Evolutionary conservation across 495 filamentous ascomycete species (phyloP), one percentile per base, ranked within the genome.

Genomic region (Clavariopsis aquatica): DNA sequence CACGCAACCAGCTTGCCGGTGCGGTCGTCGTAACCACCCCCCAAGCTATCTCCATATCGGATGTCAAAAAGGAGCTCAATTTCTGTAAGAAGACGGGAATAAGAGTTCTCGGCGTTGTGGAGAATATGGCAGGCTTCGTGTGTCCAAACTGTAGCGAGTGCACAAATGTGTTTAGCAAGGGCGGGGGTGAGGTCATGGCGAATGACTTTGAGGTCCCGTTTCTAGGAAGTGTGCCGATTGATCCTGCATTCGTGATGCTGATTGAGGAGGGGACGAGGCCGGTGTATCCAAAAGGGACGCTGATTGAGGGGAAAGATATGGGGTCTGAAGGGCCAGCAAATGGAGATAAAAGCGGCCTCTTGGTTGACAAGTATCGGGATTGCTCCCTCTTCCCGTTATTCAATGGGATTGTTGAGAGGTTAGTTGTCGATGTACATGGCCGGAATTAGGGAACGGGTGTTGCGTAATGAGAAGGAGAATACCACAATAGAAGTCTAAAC

Each of bases 41-140:
- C 0, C 94, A 98, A 76, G 95, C 93, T 1, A 88, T 98, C 29
- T 87, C 91, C 26, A 96, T 92, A 10, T 89, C 89, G 2, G 94
- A 98, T 74, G 94, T 98, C 43, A 85, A 89, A 71, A 98, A 98
- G 76, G 95, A 98, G 73, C 83, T 98, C 47, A 97, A 96, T 72
- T 98, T 98, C 71, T 98, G 94, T 75, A 79, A 78, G 24, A 97
- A 97, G 79, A 92, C 89, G 7, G 85, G 85, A 20, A 85, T 98
- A 43, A 78, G 83, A 13, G 85, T 96, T 20, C 79, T 97, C 31
- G 94, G 94, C 0, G 92, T 98, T 1, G 81, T 98, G 38, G 94
- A 98, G 79, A 98, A 98, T 76, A 98, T 98, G 95, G 88, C 88
- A 26, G 94, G 94, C 1, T 98, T 93, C 76, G 89, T 96, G 57